Evolutionary conservation across 2,329 filamentous ascomycete species (phyloP).

Genomic region (Coniochaeta sp.): DNA sequence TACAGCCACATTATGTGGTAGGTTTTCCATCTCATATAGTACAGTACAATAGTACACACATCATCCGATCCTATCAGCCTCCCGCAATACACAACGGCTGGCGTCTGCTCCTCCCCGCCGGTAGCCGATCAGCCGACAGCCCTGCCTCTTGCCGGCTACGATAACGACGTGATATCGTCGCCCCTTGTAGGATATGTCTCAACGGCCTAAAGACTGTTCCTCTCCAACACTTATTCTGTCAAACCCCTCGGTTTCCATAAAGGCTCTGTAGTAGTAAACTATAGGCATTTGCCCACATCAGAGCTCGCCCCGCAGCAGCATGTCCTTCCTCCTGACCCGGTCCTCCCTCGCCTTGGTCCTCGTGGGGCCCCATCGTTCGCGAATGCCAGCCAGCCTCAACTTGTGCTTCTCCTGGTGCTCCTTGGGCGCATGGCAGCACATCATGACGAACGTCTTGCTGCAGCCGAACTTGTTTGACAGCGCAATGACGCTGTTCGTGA

Average conservation of each 20-base stretch:
- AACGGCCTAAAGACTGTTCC: too few relatives aligned
- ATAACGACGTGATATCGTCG: not conserved
- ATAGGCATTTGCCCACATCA: slow-evolving; percentile 22
- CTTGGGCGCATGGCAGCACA: slow-evolving; percentile 41
- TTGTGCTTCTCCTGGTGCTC: slow-evolving; percentile 39
- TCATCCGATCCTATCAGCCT: not conserved
- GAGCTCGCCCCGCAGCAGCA: slow-evolving; percentile 45
- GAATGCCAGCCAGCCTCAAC: slow-evolving; percentile 37
- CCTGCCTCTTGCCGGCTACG: not conserved
- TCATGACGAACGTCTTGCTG: slow-evolving; percentile 48
- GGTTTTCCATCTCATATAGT: slow-evolving; percentile 2
- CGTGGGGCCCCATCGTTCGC: slow-evolving; percentile 50
- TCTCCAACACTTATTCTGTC: not conserved
- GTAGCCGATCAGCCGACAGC: not conserved
- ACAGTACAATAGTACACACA: slow-evolving; percentile 1
- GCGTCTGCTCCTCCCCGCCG: not conserved
- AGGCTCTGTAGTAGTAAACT: too few relatives aligned
- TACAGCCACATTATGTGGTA: not conserved
- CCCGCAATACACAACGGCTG: not conserved
- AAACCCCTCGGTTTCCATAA: too few relatives aligned
- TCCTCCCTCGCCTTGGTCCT: slow-evolving; percentile 48
- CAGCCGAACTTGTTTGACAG: slow-evolving; percentile 50
- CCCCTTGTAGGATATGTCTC: too few relatives aligned
- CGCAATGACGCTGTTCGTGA: slow-evolving; percentile 43
- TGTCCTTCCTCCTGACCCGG: slow-evolving; percentile 40